Conservation (phyloP, 306 rosid genomes). For the Begonia peltatifolia region DNA sequence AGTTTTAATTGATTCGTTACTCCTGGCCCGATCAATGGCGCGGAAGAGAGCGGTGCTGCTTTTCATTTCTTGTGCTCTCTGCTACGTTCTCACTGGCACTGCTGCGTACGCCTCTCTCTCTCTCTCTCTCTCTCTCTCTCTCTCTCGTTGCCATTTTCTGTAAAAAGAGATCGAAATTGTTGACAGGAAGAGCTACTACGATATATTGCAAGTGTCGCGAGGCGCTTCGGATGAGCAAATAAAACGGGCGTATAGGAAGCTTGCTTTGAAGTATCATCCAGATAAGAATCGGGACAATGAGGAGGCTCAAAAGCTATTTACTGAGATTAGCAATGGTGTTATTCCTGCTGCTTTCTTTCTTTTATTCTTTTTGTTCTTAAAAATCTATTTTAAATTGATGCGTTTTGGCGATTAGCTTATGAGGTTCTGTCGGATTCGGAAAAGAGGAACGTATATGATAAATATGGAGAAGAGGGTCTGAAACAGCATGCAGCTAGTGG, state of each 20-base stretch:
- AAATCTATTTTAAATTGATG: too few species aligned
- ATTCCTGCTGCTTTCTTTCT: too few species aligned
- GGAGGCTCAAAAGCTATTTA: conserved; percentile 71
- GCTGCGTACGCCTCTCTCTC: conserved; percentile 32
- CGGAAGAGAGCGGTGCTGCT: conserved; percentile 35
- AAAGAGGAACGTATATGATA: conserved; percentile 75
- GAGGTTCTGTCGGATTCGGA: conserved; percentile 81
- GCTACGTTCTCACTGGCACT: conserved; percentile 45
- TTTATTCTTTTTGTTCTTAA: too few species aligned
- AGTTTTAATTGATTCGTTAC: conserved; percentile 10
- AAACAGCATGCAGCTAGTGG: conserved; percentile 90
- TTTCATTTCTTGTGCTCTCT: conserved; percentile 42
- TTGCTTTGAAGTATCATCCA: conserved; percentile 93
- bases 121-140: neutral
- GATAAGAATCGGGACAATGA: conserved; percentile 94
- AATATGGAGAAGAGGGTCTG: conserved; percentile 85
- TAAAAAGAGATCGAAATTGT: neutral
- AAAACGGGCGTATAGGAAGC: conserved; percentile 88
- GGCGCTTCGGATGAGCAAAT: conserved; percentile 92
- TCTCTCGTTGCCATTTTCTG: neutral
- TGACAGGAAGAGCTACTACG: conserved; percentile 74
- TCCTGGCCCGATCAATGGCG: conserved; percentile 36
- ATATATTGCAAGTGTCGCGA: conserved; percentile 64
- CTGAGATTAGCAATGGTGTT: conserved; percentile 81
- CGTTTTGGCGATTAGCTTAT: conserved; percentile 22